phyloP scores from a whole-genome alignment of 2,329 filamentous ascomycete genomes.

The Xylaria sp. region DNA sequence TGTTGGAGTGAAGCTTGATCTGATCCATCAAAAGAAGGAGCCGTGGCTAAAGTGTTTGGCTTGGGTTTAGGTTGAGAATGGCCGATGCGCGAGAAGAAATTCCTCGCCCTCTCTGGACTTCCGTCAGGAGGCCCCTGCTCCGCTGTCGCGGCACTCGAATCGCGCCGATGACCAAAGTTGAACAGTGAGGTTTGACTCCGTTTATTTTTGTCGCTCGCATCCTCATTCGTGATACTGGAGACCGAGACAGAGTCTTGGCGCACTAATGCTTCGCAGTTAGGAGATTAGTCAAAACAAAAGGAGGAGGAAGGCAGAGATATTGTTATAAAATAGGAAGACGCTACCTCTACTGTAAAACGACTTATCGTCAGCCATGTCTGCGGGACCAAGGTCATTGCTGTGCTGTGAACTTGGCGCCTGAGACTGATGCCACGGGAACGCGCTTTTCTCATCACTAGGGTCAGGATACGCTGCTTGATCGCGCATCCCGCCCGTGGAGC shows the following conservation, averaged over 20 bases:
- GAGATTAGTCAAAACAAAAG: background rate
- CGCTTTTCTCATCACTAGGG: conserved; percentile 17
- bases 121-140: conserved; percentile 21
- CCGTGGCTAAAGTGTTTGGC: conserved; percentile 17
- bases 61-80: conserved; percentile 24
- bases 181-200: conserved; percentile 37
- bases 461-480: conserved; percentile 43
- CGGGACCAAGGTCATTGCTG: conserved; percentile 35
- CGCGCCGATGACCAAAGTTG: conserved; percentile 30
- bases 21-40: conserved; percentile 18
- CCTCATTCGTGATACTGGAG: conserved; percentile 38
- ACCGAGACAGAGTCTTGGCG: conserved; percentile 40
- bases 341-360: conserved; percentile 48
- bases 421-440: conserved; percentile 13
- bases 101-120: conserved; percentile 36
- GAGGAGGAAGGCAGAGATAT: conserved; percentile 31
- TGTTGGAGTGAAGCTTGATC: conserved; percentile 19
- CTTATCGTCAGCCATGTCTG: conserved; percentile 36
- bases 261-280: conserved; percentile 16
- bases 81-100: conserved; percentile 33
- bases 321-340: conserved; percentile 19
- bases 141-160: conserved; percentile 20
- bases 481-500: conserved; percentile 41
- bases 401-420: conserved; percentile 10
- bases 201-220: conserved; percentile 35